Conservation (phyloP, 495 filamentous ascomycete genomes). For the Poronia punctata region DNA sequence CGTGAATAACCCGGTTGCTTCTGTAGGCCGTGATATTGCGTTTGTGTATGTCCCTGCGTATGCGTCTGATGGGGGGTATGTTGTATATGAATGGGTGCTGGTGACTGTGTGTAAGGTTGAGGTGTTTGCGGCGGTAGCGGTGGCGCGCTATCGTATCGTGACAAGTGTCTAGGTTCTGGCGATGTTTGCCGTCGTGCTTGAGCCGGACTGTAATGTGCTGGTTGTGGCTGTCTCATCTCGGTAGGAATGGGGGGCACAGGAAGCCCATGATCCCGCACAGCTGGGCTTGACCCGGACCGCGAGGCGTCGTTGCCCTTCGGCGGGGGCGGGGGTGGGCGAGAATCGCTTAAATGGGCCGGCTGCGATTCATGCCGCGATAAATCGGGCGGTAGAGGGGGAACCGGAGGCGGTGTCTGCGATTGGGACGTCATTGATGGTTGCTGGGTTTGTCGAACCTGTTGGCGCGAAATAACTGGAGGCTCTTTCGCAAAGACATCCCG, state of each 20-base stretch:
- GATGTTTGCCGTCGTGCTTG: conserved; percentile 17
- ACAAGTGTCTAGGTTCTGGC: conserved; percentile 19
- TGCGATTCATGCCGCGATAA: conserved; percentile 29
- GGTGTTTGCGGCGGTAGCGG: conserved; percentile 31
- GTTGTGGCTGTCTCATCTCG: conserved; percentile 21
- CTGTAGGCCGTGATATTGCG: conserved; percentile 29
- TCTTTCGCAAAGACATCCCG: conserved; percentile 89
- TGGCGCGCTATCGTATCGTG: conserved; percentile 37
- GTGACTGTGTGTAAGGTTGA: conserved; percentile 14
- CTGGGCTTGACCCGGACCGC: conserved; percentile 17
- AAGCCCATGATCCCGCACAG: conserved; percentile 16
- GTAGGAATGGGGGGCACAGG: conserved; percentile 31
- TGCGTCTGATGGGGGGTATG: conserved; percentile 7
- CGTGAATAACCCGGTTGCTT: conserved; percentile 21
- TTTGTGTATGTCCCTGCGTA: conserved; percentile 17
- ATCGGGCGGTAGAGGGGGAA: conserved; percentile 65
- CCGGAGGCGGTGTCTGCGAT: conserved; percentile 51
- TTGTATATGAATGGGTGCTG: conserved; percentile 3
- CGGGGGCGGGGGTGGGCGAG: conserved; percentile 36
- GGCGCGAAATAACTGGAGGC: conserved; percentile 75
- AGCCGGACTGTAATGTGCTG: conserved; percentile 20
- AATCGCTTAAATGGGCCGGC: conserved; percentile 11
- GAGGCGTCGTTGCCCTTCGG: conserved; percentile 32
- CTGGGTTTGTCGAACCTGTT: conserved; percentile 41
- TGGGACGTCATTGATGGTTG: conserved; percentile 33